Conservation (phyloP, 345 rosid genomes). For the Sapria himalayana region DNA sequence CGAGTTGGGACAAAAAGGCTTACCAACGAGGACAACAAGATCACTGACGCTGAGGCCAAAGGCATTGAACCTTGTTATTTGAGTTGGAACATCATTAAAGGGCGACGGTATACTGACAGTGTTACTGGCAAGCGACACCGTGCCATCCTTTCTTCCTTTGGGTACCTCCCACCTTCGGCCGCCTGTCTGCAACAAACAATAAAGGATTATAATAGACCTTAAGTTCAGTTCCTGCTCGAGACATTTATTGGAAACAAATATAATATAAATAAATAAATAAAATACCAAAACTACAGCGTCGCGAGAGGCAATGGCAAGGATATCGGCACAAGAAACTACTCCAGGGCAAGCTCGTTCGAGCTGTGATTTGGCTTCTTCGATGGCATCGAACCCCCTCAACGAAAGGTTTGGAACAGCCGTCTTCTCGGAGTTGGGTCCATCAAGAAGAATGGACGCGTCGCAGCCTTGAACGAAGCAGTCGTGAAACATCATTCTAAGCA, state of each 20-base stretch:
- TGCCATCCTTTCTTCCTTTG: slow-evolving; percentile 21
- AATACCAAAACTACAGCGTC: slow-evolving; percentile 18
- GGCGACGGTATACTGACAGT: slow-evolving; percentile 10
- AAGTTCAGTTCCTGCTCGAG: no score
- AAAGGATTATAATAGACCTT: no score
- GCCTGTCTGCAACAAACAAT: no score
- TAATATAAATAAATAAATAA: not conserved
- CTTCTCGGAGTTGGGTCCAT: slow-evolving; percentile 21
- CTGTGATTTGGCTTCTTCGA: slow-evolving; percentile 31
- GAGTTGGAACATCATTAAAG: slow-evolving; percentile 10
- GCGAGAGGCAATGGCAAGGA: slow-evolving; percentile 30
- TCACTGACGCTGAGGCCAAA: slow-evolving; percentile 15
- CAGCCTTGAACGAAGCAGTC: slow-evolving; percentile 43
- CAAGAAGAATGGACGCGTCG: slow-evolving; percentile 28
- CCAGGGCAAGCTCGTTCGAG: slow-evolving; percentile 31
- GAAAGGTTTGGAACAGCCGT: slow-evolving; percentile 15
- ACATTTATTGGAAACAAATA: no score
- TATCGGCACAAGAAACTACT: slow-evolving; percentile 38
- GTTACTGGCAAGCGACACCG: slow-evolving; percentile 15
- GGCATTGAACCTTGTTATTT: slow-evolving; percentile 9
- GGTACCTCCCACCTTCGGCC: slow-evolving; percentile 12
- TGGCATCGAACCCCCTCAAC: slow-evolving; percentile 24
- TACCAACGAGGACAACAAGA: slow-evolving; percentile 23
- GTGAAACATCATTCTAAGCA: slow-evolving; percentile 33
- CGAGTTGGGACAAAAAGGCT: no score